Evolutionary conservation across 2,329 filamentous ascomycete species (phyloP).

Genomic region (Atkinsonella texensis): DNA sequence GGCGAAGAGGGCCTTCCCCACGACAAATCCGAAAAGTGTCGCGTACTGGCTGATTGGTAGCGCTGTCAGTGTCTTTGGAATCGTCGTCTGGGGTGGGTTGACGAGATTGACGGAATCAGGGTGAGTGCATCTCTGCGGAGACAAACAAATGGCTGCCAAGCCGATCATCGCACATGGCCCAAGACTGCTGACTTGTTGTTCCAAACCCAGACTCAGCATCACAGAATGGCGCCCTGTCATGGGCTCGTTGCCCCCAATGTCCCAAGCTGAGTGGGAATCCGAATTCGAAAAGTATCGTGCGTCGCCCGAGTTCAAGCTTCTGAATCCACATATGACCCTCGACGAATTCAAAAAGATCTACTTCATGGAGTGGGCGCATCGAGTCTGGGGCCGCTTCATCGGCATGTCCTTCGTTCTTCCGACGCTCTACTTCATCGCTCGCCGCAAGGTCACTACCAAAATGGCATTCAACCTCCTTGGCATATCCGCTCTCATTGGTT

Average conservation of each 20-base stretch:
- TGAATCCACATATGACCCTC: slow-evolving; percentile 89
- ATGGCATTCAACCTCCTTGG: slow-evolving; percentile 71
- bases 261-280: slow-evolving; percentile 70
- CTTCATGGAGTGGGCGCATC: slow-evolving; percentile 98
- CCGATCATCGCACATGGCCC: not conserved
- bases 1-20: slow-evolving; percentile 34
- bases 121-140: slow-evolving; percentile 35
- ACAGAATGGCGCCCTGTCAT: slow-evolving; percentile 98
- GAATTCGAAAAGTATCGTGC: slow-evolving; percentile 89
- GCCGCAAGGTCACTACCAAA: slow-evolving; percentile 60
- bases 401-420: slow-evolving; percentile 83
- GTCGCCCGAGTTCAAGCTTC: slow-evolving; percentile 81
- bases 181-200: not conserved
- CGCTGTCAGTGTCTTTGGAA: slow-evolving; percentile 88
- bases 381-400: slow-evolving; percentile 86
- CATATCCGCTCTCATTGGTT: slow-evolving; percentile 81
- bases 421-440: slow-evolving; percentile 75
- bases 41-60: slow-evolving; percentile 90
- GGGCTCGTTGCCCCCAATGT: slow-evolving; percentile 75
- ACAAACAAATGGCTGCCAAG: not conserved
- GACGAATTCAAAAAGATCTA: slow-evolving; percentile 97
- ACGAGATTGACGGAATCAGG: slow-evolving; percentile 93
- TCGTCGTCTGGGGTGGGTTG: slow-evolving; percentile 88
- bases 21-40: slow-evolving; percentile 62
- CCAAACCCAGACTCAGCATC: slow-evolving; percentile 63